Evolutionary conservation across 1,139 yeast genomes (phyloP), one percentile per base, ranked within the genome.

Genomic region (Magnusiomyces starmeri): DNA sequence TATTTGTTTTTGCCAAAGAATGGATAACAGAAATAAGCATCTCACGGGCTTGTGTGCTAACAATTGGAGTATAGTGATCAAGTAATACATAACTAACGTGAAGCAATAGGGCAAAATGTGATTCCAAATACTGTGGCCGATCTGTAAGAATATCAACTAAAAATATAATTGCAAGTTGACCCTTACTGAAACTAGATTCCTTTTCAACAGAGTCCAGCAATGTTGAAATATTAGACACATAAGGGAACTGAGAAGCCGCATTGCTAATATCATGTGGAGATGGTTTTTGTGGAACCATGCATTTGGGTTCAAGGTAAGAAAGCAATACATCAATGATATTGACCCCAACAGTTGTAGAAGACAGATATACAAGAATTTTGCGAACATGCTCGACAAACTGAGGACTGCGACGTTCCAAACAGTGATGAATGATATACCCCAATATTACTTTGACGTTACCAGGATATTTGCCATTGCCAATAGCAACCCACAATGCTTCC

Each of bases 401-500:
- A 0, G 94, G 79, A 59, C 83, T 87, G 56, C 86, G 79, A 51
- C 85, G 75, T 45, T 82, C 82, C 52, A 90, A 72, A 44, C 96
- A 83, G 45, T 82, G 80, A 32, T 74, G 75, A 49, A 88, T 74
- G 40, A 89, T 73, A 62, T 81, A 92, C 46, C 83, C 86, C 60
- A 87, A 69, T 20, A 89, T 85, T 8, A 79, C 81, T 53, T 82
- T 82, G 37, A 84, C 83, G 62, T 92, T 90, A 10, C 75, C 76
- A 10, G 81, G 75, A 39, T 78, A 77, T n/a, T 75, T 73, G 3
- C 83, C 84, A 51, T 81, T 81, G 1, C 95, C 96, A 39, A 92
- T 72, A 0, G 97, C 94, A 3, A 86, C 88, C 99, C 99, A 94
- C 39, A 92, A 69, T 0, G 95, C 95, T 65, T 90, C 97, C 9